These are phyloP conservation scores for Talaromyces sp. DNA, from an alignment of 2,329 filamentous ascomycete species.

Conservation along the genomic window DNA sequence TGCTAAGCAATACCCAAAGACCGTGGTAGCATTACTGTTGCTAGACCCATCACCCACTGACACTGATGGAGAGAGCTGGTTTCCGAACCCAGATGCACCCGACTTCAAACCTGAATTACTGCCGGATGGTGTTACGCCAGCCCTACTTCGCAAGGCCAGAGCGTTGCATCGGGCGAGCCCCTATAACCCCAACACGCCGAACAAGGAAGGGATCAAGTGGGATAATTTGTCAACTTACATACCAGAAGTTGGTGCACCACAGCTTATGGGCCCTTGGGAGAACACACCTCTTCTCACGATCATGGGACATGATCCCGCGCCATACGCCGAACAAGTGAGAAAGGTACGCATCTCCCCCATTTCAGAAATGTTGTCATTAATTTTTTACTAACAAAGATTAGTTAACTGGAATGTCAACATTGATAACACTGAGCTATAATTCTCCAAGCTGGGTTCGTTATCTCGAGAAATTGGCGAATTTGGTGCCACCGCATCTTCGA, in stretches of 20 bases:
- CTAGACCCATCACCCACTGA: not conserved
- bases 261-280: not conserved
- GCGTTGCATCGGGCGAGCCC: not conserved
- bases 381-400: not conserved
- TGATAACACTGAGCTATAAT: not conserved
- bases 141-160: not conserved
- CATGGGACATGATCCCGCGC: not conserved
- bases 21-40: not conserved
- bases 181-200: not conserved
- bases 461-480: not conserved
- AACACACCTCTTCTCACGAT: not conserved
- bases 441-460: not conserved
- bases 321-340: not conserved
- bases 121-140: not conserved
- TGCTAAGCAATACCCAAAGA: not conserved
- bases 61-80: not conserved
- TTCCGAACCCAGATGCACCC: not conserved
- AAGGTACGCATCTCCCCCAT: not conserved
- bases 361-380: not conserved
- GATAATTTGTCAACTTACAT: not conserved
- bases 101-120: not conserved
- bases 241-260: not conserved
- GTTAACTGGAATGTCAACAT: not conserved
- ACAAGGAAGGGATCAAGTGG: not conserved
- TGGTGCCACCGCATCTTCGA: not conserved